Evolutionary conservation across 139 green algal genomes (phyloP).

Genomic region (Chlorella sp.): DNA sequence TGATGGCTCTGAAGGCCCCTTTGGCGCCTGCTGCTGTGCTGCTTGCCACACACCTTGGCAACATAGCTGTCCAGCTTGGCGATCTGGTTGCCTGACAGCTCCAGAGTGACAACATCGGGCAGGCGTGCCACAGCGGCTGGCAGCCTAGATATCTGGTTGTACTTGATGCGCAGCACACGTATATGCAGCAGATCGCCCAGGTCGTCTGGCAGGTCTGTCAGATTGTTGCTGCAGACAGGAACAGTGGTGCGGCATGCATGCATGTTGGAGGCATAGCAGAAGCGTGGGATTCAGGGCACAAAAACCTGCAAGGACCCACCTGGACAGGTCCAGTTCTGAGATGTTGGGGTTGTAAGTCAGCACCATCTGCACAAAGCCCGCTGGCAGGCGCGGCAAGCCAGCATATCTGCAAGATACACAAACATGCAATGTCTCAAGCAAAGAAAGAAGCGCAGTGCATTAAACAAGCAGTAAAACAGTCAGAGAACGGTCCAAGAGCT

Average conservation of each 20-base stretch:
- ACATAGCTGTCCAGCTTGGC: slow-evolving; percentile 50
- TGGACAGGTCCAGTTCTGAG: slow-evolving; percentile 68
- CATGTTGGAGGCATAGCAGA: too few species aligned
- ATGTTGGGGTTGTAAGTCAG: slow-evolving; percentile 58
- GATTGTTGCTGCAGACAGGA: slow-evolving; percentile 51
- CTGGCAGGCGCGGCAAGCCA: slow-evolving; percentile 39
- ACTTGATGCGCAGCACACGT: slow-evolving; percentile 66
- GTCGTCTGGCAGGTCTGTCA: slow-evolving; percentile 66
- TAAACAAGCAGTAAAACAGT: too few species aligned
- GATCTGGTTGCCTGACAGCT: slow-evolving; percentile 77
- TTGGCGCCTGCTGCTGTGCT: too few species aligned
- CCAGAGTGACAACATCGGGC: slow-evolving; percentile 47
- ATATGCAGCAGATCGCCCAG: slow-evolving; percentile 62
- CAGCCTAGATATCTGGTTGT: slow-evolving; percentile 67
- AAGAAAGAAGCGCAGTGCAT: too few species aligned
- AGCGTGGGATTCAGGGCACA: too few species aligned
- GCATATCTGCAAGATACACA: too few species aligned
- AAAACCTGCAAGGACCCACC: slow-evolving; percentile 24
- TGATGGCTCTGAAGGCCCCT: too few species aligned
- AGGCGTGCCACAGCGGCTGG: slow-evolving; percentile 38
- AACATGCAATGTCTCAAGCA: too few species aligned
- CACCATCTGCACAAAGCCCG: slow-evolving; percentile 45
- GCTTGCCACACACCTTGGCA: too few species aligned
- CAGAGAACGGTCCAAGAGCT: too few species aligned
- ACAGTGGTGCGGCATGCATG: too few species aligned